Percentiles rank a stretch among this genome's conserved stretches.
phyloP scores from a whole-genome alignment of 805 yeast genomes.

The Candida railenensis region DNA sequence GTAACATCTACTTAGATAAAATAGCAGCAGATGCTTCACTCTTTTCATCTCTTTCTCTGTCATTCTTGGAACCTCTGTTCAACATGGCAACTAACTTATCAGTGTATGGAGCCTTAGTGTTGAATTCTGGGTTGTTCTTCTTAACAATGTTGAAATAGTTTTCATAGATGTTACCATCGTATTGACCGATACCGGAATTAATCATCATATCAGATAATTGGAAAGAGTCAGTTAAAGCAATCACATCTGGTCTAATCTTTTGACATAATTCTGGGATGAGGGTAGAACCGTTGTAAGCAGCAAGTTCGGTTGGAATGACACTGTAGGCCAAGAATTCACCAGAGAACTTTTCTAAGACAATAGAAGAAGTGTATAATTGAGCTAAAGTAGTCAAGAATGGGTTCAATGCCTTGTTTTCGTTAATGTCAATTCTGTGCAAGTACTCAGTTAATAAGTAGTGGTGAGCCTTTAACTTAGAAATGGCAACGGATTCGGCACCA shows the following conservation, averaged over 20 bases:
- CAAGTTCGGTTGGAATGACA: constrained; percentile 30
- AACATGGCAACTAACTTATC: constrained; percentile 38
- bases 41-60: constrained; percentile 39
- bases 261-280: constrained; percentile 31
- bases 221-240: constrained; percentile 44
- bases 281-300: constrained; percentile 23
- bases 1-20: constrained; percentile 21
- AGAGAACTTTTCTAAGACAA: constrained; percentile 32
- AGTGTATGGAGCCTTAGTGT: constrained; percentile 42
- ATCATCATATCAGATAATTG: constrained; percentile 42
- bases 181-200: constrained; percentile 42
- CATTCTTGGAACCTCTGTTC: constrained; percentile 35
- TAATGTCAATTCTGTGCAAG: constrained; percentile 19
- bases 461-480: constrained; percentile 45
- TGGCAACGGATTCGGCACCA: constrained; percentile 35
- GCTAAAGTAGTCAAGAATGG: constrained; percentile 32
- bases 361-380: constrained; percentile 31
- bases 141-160: constrained; percentile 40
- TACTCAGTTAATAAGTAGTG: constrained; percentile 38
- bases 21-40: constrained; percentile 30
- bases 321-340: constrained; percentile 37
- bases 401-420: constrained; percentile 20
- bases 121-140: constrained; percentile 27
- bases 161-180: constrained; percentile 44
- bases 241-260: constrained; percentile 39